These are phyloP conservation scores for Alternaria sp. DNA, from an alignment of 2,329 filamentous ascomycete species.

Conservation along the genomic window DNA sequence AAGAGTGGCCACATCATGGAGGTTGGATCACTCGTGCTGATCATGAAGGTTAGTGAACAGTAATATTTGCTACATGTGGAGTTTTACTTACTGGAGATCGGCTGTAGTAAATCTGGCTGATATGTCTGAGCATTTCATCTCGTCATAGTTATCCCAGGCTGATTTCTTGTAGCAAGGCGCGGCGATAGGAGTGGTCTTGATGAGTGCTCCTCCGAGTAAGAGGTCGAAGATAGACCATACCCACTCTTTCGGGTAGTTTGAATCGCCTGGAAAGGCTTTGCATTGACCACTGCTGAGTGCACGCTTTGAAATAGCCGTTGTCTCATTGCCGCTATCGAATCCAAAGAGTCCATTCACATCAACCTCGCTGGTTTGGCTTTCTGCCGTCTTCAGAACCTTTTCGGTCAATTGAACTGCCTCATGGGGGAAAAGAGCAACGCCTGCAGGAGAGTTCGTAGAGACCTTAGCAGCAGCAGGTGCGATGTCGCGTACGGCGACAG, in stretches of 20 bases:
- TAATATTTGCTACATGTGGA: neutral
- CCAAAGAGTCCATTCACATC: conserved; percentile 32
- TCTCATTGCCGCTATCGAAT: conserved; percentile 33
- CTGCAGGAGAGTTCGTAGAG: conserved; percentile 15
- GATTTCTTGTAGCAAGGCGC: conserved; percentile 33
- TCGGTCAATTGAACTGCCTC: conserved; percentile 30
- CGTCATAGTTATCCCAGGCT: conserved; percentile 17
- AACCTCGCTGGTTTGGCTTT: conserved; percentile 1
- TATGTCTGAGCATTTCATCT: conserved; percentile 22
- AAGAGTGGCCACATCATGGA: conserved; percentile 38
- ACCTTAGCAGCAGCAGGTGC: conserved; percentile 19
- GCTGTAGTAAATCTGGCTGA: conserved; percentile 18
- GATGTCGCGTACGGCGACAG: conserved; percentile 11
- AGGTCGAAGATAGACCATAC: conserved; percentile 30
- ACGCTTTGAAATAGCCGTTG: neutral
- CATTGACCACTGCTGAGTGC: conserved; percentile 17
- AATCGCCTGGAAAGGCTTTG: conserved; percentile 34
- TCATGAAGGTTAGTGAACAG: neutral
- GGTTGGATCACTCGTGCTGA: conserved; percentile 28
- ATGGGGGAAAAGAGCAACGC: conserved; percentile 14
- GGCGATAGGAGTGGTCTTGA: conserved; percentile 31
- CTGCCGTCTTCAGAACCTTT: conserved; percentile 5
- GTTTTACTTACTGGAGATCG: conserved; percentile 14
- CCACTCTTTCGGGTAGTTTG: conserved; percentile 20
- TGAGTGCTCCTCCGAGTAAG: conserved; percentile 25